Conservation (phyloP, 257 asterid genomes). For the Salvia rosmarinus region DNA sequence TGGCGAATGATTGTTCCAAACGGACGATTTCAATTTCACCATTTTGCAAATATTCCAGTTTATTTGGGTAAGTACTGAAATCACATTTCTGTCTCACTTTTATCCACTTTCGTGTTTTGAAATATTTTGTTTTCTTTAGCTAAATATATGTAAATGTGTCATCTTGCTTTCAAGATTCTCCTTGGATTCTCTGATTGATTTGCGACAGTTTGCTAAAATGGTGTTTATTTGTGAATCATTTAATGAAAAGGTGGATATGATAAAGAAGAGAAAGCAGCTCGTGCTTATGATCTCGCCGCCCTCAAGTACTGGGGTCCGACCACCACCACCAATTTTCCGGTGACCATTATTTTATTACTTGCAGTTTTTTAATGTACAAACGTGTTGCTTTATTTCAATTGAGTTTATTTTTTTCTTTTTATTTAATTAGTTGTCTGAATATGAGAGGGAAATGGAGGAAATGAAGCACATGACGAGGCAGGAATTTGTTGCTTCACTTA, state of each 20-base stretch:
- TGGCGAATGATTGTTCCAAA: slow-evolving; percentile 49
- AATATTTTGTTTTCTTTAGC: slow-evolving; percentile 2
- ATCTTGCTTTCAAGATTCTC: slow-evolving; percentile 41
- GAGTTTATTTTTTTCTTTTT: neutral
- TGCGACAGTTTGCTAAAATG: slow-evolving; percentile 27
- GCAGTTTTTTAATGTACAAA: neutral
- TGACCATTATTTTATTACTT: slow-evolving; percentile 21
- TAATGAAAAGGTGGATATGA: slow-evolving; percentile 78
- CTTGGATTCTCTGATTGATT: slow-evolving; percentile 48
- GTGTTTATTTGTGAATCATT: slow-evolving; percentile 24
- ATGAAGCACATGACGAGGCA: slow-evolving; percentile 94
- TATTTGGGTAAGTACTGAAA: slow-evolving; percentile 71
- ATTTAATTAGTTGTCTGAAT: slow-evolving; percentile 51
- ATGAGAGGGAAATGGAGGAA: slow-evolving; percentile 75
- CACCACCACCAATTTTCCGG: slow-evolving; percentile 88
- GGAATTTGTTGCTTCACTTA: slow-evolving; percentile 93
- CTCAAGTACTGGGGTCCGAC: slow-evolving; percentile 91
- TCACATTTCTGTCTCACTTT: slow-evolving; percentile 22
- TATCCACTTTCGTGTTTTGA: slow-evolving; percentile 31
- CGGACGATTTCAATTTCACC: slow-evolving; percentile 45
- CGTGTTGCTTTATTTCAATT: neutral
- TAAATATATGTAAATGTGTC: neutral
- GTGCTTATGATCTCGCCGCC: slow-evolving; percentile 95
- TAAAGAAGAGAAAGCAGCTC: slow-evolving; percentile 90
- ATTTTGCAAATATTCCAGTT: slow-evolving; percentile 54